phyloP scores from a whole-genome alignment of 2,329 filamentous ascomycete genomes.

The Venturia nashicola region DNA sequence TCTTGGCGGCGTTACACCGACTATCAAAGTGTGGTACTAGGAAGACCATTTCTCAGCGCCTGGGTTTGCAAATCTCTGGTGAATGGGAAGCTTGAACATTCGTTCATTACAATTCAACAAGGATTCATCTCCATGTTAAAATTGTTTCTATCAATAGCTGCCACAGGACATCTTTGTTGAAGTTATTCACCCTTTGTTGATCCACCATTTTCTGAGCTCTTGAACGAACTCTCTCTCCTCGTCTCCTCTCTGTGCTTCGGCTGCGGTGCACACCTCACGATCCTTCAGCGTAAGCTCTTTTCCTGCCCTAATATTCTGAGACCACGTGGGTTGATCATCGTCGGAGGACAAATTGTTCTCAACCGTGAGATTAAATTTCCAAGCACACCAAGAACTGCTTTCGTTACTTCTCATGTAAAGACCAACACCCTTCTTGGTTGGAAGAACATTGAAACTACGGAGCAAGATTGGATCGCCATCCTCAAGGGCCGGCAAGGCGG shows the following conservation, averaged over 20 bases:
- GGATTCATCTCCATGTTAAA: no score
- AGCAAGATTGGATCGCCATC: slow-evolving; percentile 33
- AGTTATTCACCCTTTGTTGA: not conserved
- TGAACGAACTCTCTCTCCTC: slow-evolving; percentile 31
- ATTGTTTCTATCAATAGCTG: not conserved
- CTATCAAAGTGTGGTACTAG: no score
- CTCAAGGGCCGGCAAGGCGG: slow-evolving; percentile 27
- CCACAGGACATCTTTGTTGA: not conserved
- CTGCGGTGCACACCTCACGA: slow-evolving; percentile 31
- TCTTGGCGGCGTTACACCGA: no score
- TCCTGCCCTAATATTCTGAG: slow-evolving; percentile 11
- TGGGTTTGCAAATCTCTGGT: no score
- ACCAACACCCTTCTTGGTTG: slow-evolving; percentile 21
- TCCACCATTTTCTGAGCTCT: slow-evolving; percentile 30
- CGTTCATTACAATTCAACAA: no score
- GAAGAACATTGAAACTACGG: slow-evolving; percentile 30
- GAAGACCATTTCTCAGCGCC: no score
- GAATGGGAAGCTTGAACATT: no score
- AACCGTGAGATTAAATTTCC: slow-evolving; percentile 16
- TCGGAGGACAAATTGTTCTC: slow-evolving; percentile 11
- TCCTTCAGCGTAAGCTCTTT: slow-evolving; percentile 14
- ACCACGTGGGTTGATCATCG: slow-evolving; percentile 17
- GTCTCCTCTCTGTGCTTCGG: slow-evolving; percentile 29
- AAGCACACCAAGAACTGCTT: slow-evolving; percentile 35
- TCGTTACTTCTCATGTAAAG: slow-evolving; percentile 27